Conservation (phyloP, 139 green algal species). For the Auxenochlorella protothecoides region DNA sequence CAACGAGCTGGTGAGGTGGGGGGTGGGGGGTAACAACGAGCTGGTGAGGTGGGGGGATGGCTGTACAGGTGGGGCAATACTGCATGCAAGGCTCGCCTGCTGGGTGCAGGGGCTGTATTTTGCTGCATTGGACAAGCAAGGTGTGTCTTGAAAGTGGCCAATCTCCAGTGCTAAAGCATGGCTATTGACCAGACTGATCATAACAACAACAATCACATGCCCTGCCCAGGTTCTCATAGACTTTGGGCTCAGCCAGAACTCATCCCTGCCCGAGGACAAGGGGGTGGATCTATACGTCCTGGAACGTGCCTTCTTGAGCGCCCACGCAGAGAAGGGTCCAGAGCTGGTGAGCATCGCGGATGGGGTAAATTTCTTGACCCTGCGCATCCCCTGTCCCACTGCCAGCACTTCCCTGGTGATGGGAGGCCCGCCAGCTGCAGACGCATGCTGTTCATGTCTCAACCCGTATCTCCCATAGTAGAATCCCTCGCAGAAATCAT, state of each 20-base stretch:
- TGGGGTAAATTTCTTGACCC: too few species aligned
- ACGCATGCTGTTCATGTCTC: too few species aligned
- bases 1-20: constrained; percentile 27
- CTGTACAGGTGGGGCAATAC: background rate
- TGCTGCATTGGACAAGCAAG: background rate
- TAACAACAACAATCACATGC: too few species aligned
- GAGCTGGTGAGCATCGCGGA: constrained; percentile 12
- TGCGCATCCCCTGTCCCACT: too few species aligned
- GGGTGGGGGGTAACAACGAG: constrained; percentile 10
- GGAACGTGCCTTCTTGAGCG: constrained; percentile 67
- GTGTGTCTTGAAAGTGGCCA: background rate
- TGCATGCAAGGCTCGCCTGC: too few species aligned
- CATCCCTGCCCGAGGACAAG: constrained; percentile 55
- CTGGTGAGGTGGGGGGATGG: constrained; percentile 21
- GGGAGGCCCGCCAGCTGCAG: too few species aligned
- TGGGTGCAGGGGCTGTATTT: background rate
- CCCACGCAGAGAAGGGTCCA: constrained; percentile 38
- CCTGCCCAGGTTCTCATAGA: constrained; percentile 65
- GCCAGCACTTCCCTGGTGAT: too few species aligned
- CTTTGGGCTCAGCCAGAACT: constrained; percentile 73
- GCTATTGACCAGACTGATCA: too few species aligned
- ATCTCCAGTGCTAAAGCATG: background rate
- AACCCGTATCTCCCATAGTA: too few species aligned
- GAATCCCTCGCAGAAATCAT: too few species aligned
- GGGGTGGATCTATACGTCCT: constrained; percentile 84